Evolutionary conservation across 2,329 filamentous ascomycete genomes (phyloP).

Genomic region (Fusarium subtropicale): DNA sequence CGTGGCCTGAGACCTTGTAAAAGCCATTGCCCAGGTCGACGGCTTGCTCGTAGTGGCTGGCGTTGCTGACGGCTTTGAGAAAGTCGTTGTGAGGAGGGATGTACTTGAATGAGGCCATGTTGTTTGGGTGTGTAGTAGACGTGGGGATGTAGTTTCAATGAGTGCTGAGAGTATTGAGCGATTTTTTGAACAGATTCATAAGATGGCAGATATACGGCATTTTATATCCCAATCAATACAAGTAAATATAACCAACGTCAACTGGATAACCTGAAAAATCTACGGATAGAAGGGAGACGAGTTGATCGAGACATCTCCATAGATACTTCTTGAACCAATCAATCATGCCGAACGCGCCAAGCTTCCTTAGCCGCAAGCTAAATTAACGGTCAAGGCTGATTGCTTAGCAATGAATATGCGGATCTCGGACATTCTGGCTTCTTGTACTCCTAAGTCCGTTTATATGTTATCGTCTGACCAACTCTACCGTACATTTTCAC

Average conservation of each 20-base stretch:
- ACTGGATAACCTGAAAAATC: neutral
- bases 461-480: neutral
- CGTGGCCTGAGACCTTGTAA: constrained; percentile 45
- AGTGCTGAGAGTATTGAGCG: neutral
- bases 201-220: too few relatives aligned
- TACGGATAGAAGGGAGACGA: neutral
- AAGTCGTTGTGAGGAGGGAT: constrained; percentile 12
- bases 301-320: neutral
- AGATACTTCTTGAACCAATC: neutral
- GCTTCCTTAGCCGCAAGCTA: neutral
- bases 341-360: neutral
- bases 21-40: constrained; percentile 40
- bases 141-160: too few relatives aligned
- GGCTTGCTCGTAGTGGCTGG: constrained; percentile 43
- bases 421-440: neutral
- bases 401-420: too few relatives aligned
- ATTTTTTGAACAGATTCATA: neutral
- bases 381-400: neutral
- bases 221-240: neutral
- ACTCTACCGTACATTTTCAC: too few relatives aligned
- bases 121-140: neutral
- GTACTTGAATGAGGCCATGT: constrained; percentile 23
- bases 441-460: neutral
- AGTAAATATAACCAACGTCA: neutral
- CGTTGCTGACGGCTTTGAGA: constrained; percentile 7